These are phyloP conservation scores for Oryza australiensis DNA, from an alignment of 176 grass and related monocot genomes.

Conservation along the genomic window DNA sequence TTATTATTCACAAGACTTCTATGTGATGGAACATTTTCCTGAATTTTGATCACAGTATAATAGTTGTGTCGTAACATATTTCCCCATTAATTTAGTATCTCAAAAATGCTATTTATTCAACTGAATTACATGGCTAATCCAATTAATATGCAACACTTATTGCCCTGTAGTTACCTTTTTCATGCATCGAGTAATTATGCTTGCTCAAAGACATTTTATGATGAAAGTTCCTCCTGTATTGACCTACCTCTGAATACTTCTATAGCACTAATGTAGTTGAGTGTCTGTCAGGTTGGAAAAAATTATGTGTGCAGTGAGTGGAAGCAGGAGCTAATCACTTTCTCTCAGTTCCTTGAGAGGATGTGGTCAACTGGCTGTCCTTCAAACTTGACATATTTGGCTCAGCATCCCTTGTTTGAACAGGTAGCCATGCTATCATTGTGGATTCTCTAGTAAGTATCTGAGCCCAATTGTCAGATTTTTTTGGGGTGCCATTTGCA, in stretches of 20 bases:
- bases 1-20: background rate
- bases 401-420: slow-evolving; percentile 95
- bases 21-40: background rate
- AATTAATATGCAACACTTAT: background rate
- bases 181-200: background rate
- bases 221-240: background rate
- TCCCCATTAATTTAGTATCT: background rate
- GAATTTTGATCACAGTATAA: background rate
- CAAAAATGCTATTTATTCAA: slow-evolving; percentile 8
- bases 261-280: slow-evolving; percentile 27
- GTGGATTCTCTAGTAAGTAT: slow-evolving; percentile 29
- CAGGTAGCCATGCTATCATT: slow-evolving; percentile 50
- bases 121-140: background rate
- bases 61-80: slow-evolving; percentile 12
- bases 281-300: slow-evolving; percentile 70
- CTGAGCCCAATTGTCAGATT: slow-evolving; percentile 37
- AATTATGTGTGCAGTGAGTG: slow-evolving; percentile 79
- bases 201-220: background rate
- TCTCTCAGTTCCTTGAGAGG: slow-evolving; percentile 89
- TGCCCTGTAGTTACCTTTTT: background rate
- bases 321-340: slow-evolving; percentile 95
- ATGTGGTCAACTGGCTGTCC: slow-evolving; percentile 51
- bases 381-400: slow-evolving; percentile 79
- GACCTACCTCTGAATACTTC: slow-evolving; percentile 34
- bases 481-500: slow-evolving; percentile 34